Evolutionary conservation across 352 stramenopile genomes (phyloP).

Genomic region (Globisporangium cederbergense): DNA sequence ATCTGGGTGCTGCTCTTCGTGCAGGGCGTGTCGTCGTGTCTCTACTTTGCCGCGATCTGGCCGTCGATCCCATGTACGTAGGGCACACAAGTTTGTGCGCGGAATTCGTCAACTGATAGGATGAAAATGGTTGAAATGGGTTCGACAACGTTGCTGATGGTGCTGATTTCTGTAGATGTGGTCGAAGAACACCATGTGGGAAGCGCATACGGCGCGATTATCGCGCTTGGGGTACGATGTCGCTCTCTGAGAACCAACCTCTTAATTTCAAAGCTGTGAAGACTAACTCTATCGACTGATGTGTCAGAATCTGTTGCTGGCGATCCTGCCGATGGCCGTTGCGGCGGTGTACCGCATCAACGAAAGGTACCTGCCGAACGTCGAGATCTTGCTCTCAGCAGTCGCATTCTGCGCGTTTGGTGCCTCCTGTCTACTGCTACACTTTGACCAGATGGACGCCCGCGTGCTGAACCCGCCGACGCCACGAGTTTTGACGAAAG

Average conservation of each 20-base stretch:
- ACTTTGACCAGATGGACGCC: conserved; percentile 25
- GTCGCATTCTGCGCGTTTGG: conserved; percentile 22
- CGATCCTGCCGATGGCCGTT: conserved; percentile 36
- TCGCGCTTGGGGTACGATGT: conserved; percentile 42
- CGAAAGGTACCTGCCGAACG: conserved; percentile 34
- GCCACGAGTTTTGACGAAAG: conserved; percentile 22
- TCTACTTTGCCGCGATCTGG: conserved; percentile 84
- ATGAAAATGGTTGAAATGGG: not conserved
- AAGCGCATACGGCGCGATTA: conserved; percentile 81
- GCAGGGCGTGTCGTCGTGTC: conserved; percentile 73
- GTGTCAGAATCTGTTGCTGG: conserved; percentile 41
- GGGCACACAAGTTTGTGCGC: not conserved
- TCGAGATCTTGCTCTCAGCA: conserved; percentile 30
- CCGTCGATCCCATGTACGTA: conserved; percentile 65
- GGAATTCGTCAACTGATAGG: not conserved
- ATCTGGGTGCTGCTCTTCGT: conserved; percentile 63
- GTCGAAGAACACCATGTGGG: conserved; percentile 69
- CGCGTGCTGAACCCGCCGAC: conserved; percentile 29
- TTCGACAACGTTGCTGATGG: not conserved
- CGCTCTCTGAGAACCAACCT: no score
- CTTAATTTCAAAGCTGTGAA: not conserved
- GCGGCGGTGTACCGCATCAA: conserved; percentile 34
- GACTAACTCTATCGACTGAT: not conserved
- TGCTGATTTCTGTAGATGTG: conserved; percentile 34
- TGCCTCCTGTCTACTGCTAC: conserved; percentile 21